A percentile compares a stretch with the other conserved stretches of the same genome.
Evolutionary conservation across 306 rosid genomes (phyloP).

Genomic region (Alnus glutinosa): DNA sequence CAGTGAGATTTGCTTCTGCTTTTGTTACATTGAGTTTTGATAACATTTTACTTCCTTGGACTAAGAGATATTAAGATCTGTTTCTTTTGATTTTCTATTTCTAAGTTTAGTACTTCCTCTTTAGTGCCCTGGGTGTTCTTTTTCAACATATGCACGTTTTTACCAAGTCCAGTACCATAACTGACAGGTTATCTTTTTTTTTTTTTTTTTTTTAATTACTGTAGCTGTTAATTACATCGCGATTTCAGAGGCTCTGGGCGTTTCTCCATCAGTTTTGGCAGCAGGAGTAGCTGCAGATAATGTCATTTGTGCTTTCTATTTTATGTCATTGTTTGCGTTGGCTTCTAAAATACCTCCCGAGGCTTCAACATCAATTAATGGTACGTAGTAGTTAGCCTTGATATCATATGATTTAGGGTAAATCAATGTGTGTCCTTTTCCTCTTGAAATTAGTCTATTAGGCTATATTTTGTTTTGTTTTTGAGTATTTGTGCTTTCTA

Average conservation of each 20-base stretch:
- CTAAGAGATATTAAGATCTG: neutral
- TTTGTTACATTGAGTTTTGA: neutral
- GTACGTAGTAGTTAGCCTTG: slow-evolving; percentile 18
- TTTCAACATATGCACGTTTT: neutral
- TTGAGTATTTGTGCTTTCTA: neutral
- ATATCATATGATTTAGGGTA: neutral
- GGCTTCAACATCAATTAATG: slow-evolving; percentile 26
- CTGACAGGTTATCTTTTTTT: neutral
- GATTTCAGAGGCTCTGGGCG: slow-evolving; percentile 56
- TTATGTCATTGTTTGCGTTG: slow-evolving; percentile 41
- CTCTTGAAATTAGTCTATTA: neutral
- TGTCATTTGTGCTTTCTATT: slow-evolving; percentile 46
- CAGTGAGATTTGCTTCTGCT: neutral
- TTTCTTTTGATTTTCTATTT: neutral
- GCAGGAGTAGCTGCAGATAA: slow-evolving; percentile 60
- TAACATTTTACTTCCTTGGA: neutral
- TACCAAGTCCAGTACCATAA: neutral
- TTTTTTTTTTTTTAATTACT: slow-evolving; percentile 18
- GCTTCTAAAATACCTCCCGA: slow-evolving; percentile 49
- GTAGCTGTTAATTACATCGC: slow-evolving; percentile 58
- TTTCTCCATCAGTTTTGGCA: slow-evolving; percentile 53
- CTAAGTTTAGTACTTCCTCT: neutral
- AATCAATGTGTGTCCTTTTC: neutral
- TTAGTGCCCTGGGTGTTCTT: neutral
- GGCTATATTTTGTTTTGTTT: neutral